These are phyloP conservation scores for Colletotrichum siamense DNA, from an alignment of 2,329 filamentous ascomycete species.

Conservation along the genomic window DNA sequence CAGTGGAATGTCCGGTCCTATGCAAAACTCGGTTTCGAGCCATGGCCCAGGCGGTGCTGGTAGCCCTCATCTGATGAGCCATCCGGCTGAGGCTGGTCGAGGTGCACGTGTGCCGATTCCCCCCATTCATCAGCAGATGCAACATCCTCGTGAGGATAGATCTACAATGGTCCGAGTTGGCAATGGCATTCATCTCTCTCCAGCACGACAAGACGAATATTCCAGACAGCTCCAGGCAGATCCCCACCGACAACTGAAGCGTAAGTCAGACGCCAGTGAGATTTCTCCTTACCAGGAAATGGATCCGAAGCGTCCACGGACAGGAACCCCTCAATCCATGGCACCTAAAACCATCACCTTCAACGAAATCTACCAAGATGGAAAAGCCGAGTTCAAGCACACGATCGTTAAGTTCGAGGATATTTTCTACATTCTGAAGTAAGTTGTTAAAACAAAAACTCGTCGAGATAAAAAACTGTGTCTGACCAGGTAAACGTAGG, in stretches of 20 bases:
- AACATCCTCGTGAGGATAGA: background rate
- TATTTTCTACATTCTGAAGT: constrained; percentile 24
- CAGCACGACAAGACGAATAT: background rate
- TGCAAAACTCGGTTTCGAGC: background rate
- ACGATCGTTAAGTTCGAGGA: constrained; percentile 20
- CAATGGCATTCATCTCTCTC: background rate
- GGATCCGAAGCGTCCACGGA: background rate
- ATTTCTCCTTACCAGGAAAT: background rate
- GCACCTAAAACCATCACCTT: constrained; percentile 21
- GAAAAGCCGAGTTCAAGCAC: constrained; percentile 24
- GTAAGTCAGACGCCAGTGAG: background rate
- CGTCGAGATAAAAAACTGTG: background rate
- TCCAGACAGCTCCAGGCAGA: background rate
- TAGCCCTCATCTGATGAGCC: background rate
- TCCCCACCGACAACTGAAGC: background rate
- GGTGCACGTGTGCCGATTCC: background rate
- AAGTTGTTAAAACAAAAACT: background rate
- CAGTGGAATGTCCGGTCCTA: background rate
- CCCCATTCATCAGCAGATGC: background rate
- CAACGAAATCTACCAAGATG: constrained; percentile 25
- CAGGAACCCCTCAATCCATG: background rate
- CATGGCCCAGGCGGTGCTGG: background rate
- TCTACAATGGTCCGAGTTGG: background rate
- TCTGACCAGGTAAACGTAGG: background rate
- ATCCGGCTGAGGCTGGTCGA: background rate